phyloP scores from a whole-genome alignment of 2,329 filamentous ascomycete species.

The Penicillium sp. region DNA sequence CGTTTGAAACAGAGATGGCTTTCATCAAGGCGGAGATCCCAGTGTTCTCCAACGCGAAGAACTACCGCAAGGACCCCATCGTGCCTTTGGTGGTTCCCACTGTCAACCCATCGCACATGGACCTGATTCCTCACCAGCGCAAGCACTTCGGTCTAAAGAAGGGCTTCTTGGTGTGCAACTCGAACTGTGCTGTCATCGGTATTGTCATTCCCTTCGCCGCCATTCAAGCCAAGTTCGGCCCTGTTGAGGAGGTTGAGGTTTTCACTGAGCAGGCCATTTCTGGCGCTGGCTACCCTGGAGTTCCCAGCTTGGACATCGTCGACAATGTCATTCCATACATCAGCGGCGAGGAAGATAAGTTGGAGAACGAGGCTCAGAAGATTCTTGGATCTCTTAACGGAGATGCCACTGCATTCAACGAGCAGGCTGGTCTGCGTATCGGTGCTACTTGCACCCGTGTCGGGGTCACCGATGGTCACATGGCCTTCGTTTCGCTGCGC shows the following conservation, averaged over 20 bases:
- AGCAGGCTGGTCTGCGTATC: constrained; percentile 73
- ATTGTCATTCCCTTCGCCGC: constrained; percentile 94
- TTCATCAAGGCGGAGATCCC: constrained; percentile 86
- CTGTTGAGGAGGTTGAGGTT: constrained; percentile 74
- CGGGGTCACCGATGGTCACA: constrained; percentile 92
- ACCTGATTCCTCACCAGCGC: constrained; percentile 86
- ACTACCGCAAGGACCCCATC: constrained; percentile 86
- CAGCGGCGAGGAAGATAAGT: constrained; percentile 90
- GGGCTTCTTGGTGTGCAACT: constrained; percentile 96
- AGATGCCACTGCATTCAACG: constrained; percentile 72
- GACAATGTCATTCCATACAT: constrained; percentile 97
- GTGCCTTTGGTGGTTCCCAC: constrained; percentile 94
- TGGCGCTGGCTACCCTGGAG: constrained; percentile 69
- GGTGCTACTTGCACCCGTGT: constrained; percentile 91
- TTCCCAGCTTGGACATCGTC: constrained; percentile 91
- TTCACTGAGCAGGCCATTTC: constrained; percentile 95
- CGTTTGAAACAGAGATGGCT: constrained; percentile 68
- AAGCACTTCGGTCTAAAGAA: constrained; percentile 70
- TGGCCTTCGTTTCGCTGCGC: constrained; percentile 84
- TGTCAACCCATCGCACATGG: constrained; percentile 85
- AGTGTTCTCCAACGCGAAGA: constrained; percentile 97
- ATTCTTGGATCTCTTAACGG: constrained; percentile 78
- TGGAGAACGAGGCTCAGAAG: constrained; percentile 92
- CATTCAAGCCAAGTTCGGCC: constrained; percentile 81
- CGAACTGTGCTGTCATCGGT: constrained; percentile 96